phyloP scores from a whole-genome alignment of 2,329 filamentous ascomycete genomes.

The Alternaria gaisen region DNA sequence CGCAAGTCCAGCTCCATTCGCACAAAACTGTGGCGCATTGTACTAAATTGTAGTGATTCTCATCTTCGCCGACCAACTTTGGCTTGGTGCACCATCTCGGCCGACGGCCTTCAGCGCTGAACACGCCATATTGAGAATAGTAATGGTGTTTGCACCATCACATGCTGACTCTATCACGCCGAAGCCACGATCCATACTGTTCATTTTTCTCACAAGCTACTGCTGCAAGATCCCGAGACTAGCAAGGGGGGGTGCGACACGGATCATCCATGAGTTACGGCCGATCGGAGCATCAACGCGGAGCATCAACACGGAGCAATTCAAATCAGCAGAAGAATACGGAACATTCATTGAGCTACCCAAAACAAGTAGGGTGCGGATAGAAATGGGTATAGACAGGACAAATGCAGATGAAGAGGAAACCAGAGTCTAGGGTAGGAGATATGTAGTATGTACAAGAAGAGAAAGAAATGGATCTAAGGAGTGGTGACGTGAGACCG shows the following conservation, averaged over 20 bases:
- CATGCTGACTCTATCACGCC: background rate
- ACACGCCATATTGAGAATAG: background rate
- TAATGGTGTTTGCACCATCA: background rate
- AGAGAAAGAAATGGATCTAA: background rate
- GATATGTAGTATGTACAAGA: slow-evolving; percentile 2
- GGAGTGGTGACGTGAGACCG: slow-evolving; percentile 3
- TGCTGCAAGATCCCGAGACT: background rate
- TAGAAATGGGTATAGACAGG: slow-evolving; percentile 9
- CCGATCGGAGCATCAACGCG: background rate
- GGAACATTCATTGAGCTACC: background rate
- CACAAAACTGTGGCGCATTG: background rate
- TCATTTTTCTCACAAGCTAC: background rate
- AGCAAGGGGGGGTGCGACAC: background rate
- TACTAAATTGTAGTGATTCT: background rate
- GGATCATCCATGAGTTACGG: background rate
- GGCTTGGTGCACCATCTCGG: background rate
- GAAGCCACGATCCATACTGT: background rate
- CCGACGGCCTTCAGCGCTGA: background rate
- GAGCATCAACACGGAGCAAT: background rate
- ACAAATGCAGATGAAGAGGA: background rate
- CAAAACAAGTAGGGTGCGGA: background rate
- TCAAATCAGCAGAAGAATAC: background rate
- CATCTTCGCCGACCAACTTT: background rate
- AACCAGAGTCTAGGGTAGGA: background rate
- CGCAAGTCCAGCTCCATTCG: background rate